phyloP scores from a whole-genome alignment of 1,284 basidiomycete genomes.

The Leccinum fallax region DNA sequence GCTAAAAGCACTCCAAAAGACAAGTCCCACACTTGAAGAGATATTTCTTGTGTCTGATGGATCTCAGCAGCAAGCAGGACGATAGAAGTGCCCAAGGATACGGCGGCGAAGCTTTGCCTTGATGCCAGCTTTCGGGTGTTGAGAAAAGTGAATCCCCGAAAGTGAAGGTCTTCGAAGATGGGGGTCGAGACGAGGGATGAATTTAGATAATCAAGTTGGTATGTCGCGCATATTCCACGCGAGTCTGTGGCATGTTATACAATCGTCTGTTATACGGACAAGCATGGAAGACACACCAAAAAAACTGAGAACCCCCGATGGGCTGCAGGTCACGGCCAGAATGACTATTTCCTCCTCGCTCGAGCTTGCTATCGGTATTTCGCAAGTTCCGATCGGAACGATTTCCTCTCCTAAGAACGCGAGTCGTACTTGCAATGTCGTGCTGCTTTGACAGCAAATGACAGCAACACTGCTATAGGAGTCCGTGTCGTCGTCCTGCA shows the following conservation, averaged over 20 bases:
- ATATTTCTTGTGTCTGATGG: conserved; percentile 47
- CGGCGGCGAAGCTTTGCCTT: conserved; percentile 41
- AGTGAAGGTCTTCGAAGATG: conserved; percentile 41
- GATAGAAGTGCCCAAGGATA: conserved; percentile 63
- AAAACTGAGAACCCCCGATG: conserved; percentile 32
- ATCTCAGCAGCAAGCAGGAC: conserved; percentile 59
- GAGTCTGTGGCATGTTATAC: conserved; percentile 22
- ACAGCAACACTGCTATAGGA: conserved; percentile 14
- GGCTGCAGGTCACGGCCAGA: conserved; percentile 29
- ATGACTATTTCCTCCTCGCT: conserved; percentile 1
- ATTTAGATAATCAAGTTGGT: conserved; percentile 41
- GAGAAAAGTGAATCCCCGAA: conserved; percentile 38
- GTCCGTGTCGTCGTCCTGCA: conserved; percentile 27
- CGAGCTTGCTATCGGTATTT: conserved; percentile 22
- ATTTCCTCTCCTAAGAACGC: conserved; percentile 25
- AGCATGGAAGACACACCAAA: conserved; percentile 25
- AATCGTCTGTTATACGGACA: background rate
- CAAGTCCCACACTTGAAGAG: conserved; percentile 70
- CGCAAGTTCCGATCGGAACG: conserved; percentile 19
- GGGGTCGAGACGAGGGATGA: conserved; percentile 30
- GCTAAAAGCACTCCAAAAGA: conserved; percentile 68
- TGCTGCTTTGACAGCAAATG: conserved; percentile 21
- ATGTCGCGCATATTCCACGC: conserved; percentile 36
- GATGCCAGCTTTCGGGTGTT: conserved; percentile 15
- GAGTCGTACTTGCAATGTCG: conserved; percentile 25